phyloP scores from a whole-genome alignment of 495 filamentous ascomycete genomes.

The Penicillium subrubescens region DNA sequence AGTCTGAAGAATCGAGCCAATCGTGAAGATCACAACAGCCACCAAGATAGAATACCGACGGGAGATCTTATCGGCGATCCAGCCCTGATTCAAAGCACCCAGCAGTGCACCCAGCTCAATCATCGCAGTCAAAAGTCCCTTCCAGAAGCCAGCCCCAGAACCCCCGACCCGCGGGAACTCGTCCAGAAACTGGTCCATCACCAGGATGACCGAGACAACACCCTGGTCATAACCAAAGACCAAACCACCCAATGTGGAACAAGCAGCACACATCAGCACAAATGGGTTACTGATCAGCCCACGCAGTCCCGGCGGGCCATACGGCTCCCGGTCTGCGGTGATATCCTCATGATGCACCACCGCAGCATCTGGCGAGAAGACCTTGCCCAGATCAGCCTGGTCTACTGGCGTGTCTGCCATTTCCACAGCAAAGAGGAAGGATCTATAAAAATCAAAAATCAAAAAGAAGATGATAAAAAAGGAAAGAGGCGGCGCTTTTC shows the following conservation, averaged over 20 bases:
- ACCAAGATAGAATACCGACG: conserved; percentile 59
- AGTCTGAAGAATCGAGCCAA: conserved; percentile 59
- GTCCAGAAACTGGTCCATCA: conserved; percentile 59
- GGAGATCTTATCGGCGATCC: conserved; percentile 60
- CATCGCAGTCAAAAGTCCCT: conserved; percentile 62
- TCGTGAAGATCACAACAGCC: conserved; percentile 55
- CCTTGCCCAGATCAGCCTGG: conserved; percentile 16
- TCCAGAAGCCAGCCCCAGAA: conserved; percentile 56
- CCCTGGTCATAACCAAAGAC: conserved; percentile 61
- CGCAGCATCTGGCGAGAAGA: conserved; percentile 14
- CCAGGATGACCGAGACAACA: conserved; percentile 58
- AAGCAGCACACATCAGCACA: conserved; percentile 54
- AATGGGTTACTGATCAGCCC: conserved; percentile 54
- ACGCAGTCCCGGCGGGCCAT: conserved; percentile 47
- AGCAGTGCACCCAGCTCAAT: conserved; percentile 59
- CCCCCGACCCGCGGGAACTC: conserved; percentile 50
- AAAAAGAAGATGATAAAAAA: neutral
- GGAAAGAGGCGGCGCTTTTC: neutral
- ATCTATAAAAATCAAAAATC: neutral
- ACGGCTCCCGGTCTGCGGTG: conserved; percentile 41
- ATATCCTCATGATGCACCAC: conserved; percentile 46
- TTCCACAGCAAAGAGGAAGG: conserved; percentile 2
- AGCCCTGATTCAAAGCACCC: conserved; percentile 59
- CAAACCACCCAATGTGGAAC: conserved; percentile 57
- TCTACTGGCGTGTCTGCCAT: conserved; percentile 6